A percentile compares a stretch with the other conserved stretches of the same genome.
Conservation (phyloP, 352 stramenopile genomes). For the Phytophthora meadii region DNA sequence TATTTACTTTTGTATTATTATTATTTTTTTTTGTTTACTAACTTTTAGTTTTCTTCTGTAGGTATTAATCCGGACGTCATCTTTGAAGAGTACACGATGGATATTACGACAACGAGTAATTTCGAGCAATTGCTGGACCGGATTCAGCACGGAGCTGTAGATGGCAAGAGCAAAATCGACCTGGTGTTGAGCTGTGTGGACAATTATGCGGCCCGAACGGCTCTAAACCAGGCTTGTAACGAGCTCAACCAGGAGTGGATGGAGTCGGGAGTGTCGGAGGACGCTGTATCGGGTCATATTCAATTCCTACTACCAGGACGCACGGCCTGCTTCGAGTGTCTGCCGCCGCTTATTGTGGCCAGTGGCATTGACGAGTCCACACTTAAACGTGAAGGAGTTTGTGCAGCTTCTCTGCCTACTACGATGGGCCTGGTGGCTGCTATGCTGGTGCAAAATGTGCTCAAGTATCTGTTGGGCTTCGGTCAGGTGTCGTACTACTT, state of each 20-base stretch:
- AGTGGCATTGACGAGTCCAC: slow-evolving; percentile 88
- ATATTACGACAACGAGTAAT: slow-evolving; percentile 87
- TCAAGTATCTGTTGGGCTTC: slow-evolving; percentile 89
- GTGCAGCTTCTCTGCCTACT: slow-evolving; percentile 87
- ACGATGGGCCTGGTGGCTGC: slow-evolving; percentile 91
- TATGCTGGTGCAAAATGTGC: slow-evolving; percentile 88
- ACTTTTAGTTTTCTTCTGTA: slow-evolving; percentile 9
- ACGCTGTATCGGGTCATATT: slow-evolving; percentile 91
- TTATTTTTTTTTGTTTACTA: not conserved
- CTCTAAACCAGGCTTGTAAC: slow-evolving; percentile 90
- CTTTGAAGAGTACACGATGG: slow-evolving; percentile 88
- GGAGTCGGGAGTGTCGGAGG: slow-evolving; percentile 92
- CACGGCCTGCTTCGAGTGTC: slow-evolving; percentile 90
- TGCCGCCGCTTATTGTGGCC: slow-evolving; percentile 87
- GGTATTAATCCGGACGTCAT: slow-evolving; percentile 91
- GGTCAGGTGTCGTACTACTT: slow-evolving; percentile 90
- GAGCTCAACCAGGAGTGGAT: slow-evolving; percentile 90
- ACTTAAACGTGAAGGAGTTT: slow-evolving; percentile 90
- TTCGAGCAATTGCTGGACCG: slow-evolving; percentile 87
- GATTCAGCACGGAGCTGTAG: slow-evolving; percentile 72
- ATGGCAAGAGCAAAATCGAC: slow-evolving; percentile 66
- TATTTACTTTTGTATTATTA: not conserved
- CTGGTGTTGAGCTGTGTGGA: slow-evolving; percentile 91
- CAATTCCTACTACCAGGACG: slow-evolving; percentile 86
- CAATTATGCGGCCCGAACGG: slow-evolving; percentile 89